Evolutionary conservation across 2,329 filamentous ascomycete genomes (phyloP).

Genomic region (Stachybotrys echinatus): DNA sequence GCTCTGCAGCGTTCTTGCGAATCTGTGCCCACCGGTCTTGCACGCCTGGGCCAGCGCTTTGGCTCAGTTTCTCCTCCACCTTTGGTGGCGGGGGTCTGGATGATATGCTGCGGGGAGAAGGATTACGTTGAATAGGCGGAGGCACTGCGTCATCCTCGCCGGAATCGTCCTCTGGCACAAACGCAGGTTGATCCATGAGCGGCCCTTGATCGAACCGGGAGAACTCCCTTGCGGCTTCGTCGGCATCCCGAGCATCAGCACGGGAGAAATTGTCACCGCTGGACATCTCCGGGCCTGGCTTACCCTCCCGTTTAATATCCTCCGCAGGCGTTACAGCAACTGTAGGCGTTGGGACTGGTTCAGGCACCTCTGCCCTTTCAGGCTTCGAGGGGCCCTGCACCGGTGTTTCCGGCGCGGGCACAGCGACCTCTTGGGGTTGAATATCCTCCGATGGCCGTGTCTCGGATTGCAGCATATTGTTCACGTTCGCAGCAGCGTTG

Average conservation of each 20-base stretch:
- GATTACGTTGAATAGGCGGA: slow-evolving; percentile 44
- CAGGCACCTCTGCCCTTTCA: slow-evolving; percentile 13
- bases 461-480: slow-evolving; percentile 40
- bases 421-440: slow-evolving; percentile 15
- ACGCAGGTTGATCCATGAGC: slow-evolving; percentile 78
- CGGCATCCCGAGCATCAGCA: slow-evolving; percentile 53
- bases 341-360: slow-evolving; percentile 8
- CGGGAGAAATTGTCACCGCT: slow-evolving; percentile 44
- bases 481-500: slow-evolving; percentile 45
- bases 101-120: slow-evolving; percentile 10
- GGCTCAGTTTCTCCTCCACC: slow-evolving; percentile 26
- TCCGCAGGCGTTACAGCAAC: slow-evolving; percentile 1
- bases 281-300: slow-evolving; percentile 12
- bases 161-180: slow-evolving; percentile 57
- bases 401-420: slow-evolving; percentile 14
- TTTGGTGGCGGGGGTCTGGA: slow-evolving; percentile 17
- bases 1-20: slow-evolving; percentile 85
- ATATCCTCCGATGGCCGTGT: slow-evolving; percentile 15
- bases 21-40: slow-evolving; percentile 94
- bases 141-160: slow-evolving; percentile 44
- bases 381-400: slow-evolving; percentile 3
- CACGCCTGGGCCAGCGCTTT: slow-evolving; percentile 26
- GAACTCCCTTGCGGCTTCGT: slow-evolving; percentile 56
- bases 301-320: background rate
- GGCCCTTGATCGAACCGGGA: slow-evolving; percentile 83